Percentiles rank a stretch among this genome's conserved stretches.
Evolutionary conservation across 768 basidiomycete genomes (phyloP).

Genomic region (Asterophora lycoperdoides): DNA sequence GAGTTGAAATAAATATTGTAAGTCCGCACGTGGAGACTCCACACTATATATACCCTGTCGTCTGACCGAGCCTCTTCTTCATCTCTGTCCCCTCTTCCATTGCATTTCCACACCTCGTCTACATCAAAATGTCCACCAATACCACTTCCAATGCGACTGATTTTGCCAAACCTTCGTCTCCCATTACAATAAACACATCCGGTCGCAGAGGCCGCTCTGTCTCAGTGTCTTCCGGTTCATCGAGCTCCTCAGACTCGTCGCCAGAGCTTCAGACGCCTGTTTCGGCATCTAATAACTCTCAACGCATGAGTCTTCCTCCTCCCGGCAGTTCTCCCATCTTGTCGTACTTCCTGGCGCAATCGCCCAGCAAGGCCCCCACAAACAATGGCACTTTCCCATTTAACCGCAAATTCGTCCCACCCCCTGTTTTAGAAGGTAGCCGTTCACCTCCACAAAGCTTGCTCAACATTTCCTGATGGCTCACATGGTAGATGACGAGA

Average conservation of each 20-base stretch:
- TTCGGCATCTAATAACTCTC: constrained; percentile 36
- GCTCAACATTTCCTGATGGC: neutral
- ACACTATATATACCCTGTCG: constrained; percentile 21
- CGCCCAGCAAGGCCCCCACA: constrained; percentile 47
- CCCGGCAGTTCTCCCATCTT: constrained; percentile 68
- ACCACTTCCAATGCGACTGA: constrained; percentile 25
- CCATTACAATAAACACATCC: constrained; percentile 54
- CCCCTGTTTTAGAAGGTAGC: constrained; percentile 62
- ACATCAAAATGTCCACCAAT: constrained; percentile 19
- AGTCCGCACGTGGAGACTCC: constrained; percentile 15
- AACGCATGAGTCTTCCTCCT: constrained; percentile 44
- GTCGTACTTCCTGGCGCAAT: constrained; percentile 62
- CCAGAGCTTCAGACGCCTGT: constrained; percentile 50
- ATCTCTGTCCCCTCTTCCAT: constrained; percentile 20
- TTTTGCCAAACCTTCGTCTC: constrained; percentile 47
- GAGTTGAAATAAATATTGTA: constrained; percentile 5
- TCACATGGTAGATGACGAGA: constrained; percentile 35
- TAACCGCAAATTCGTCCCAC: constrained; percentile 48
- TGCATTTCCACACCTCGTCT: constrained; percentile 1
- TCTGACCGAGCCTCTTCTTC: constrained; percentile 8
- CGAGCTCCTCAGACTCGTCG: constrained; percentile 49
- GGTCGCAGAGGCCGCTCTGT: constrained; percentile 51
- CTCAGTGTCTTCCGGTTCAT: constrained; percentile 60
- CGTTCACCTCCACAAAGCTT: neutral
- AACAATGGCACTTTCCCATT: constrained; percentile 54